Evolutionary conservation across 305 asterid species (phyloP).

Genomic region (Striga hermonthica): DNA sequence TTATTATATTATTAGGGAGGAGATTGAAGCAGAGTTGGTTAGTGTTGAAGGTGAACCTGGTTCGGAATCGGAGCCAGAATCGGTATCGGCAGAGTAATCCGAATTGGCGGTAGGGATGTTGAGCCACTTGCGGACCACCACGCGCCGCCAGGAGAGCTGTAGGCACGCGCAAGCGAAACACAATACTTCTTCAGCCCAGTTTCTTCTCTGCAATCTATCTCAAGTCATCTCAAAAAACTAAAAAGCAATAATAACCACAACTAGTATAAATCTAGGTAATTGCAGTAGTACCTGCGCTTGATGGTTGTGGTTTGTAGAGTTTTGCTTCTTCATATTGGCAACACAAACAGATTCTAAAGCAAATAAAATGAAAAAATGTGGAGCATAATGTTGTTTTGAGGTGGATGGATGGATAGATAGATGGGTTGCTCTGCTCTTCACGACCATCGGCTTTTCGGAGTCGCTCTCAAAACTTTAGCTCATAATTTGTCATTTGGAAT

Average conservation of each 20-base stretch:
- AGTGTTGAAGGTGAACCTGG: conserved; percentile 26
- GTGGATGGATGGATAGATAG: too few species aligned
- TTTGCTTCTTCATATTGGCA: conserved; percentile 37
- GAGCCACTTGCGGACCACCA: conserved; percentile 85
- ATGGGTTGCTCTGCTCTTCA: too few species aligned
- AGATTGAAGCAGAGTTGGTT: background rate
- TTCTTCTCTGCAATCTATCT: conserved; percentile 61
- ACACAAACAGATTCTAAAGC: conserved; percentile 17
- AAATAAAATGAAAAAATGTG: conserved; percentile 9
- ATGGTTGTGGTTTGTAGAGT: conserved; percentile 32
- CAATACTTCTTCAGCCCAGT: conserved; percentile 80
- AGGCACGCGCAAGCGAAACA: conserved; percentile 88
- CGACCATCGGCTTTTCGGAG: too few species aligned
- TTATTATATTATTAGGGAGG: background rate
- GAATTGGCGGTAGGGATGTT: conserved; percentile 57
- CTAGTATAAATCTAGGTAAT: background rate
- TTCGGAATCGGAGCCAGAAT: conserved; percentile 46
- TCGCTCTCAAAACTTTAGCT: too few species aligned
- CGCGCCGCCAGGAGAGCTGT: conserved; percentile 89
- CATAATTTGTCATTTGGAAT: too few species aligned
- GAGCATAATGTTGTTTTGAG: too few species aligned
- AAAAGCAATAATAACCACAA: background rate
- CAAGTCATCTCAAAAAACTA: conserved; percentile 28
- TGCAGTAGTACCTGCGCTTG: conserved; percentile 35
- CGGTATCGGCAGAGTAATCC: conserved; percentile 82